Evolutionary conservation across 1,284 basidiomycete genomes (phyloP).

Genomic region (Malassezia psittaci): DNA sequence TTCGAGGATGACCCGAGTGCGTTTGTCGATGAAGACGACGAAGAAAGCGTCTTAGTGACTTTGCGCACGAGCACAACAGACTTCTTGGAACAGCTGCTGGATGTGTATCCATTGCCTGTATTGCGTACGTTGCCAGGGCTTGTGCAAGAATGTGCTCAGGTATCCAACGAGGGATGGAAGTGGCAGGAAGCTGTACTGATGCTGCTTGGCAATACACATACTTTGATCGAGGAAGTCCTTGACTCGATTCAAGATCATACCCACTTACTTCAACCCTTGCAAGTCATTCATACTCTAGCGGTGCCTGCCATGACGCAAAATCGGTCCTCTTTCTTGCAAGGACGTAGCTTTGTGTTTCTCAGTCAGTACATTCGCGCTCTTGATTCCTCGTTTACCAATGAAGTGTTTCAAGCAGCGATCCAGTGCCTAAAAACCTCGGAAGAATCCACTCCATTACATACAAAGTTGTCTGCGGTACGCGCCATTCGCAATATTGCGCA

Average conservation of each 20-base stretch:
- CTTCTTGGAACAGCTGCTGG: slow-evolving; percentile 67
- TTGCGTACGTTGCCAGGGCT: slow-evolving; percentile 50
- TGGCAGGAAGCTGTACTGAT: slow-evolving; percentile 73
- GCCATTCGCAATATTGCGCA: slow-evolving; percentile 51
- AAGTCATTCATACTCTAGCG: slow-evolving; percentile 65
- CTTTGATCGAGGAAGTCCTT: slow-evolving; percentile 63
- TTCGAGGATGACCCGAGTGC: slow-evolving; percentile 81
- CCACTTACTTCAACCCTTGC: slow-evolving; percentile 58
- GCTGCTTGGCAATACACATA: slow-evolving; percentile 70
- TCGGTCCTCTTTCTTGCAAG: slow-evolving; percentile 73
- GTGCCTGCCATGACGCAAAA: slow-evolving; percentile 65
- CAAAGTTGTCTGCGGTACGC: slow-evolving; percentile 78
- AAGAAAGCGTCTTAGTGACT: slow-evolving; percentile 71
- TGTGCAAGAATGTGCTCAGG: slow-evolving; percentile 49
- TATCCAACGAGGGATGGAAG: slow-evolving; percentile 54
- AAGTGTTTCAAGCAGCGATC: slow-evolving; percentile 72
- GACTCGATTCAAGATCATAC: slow-evolving; percentile 57
- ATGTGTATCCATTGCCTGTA: slow-evolving; percentile 57
- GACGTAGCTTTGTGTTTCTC: slow-evolving; percentile 85
- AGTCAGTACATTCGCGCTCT: slow-evolving; percentile 73
- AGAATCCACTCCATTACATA: slow-evolving; percentile 60
- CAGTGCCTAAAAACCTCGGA: slow-evolving; percentile 62
- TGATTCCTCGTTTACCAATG: slow-evolving; percentile 54
- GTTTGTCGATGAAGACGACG: slow-evolving; percentile 88
- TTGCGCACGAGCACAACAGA: slow-evolving; percentile 76